Evolutionary conservation across 2,329 filamentous ascomycete genomes (phyloP), one percentile per base, ranked within the genome.

Genomic region (Hortaea werneckii): DNA sequence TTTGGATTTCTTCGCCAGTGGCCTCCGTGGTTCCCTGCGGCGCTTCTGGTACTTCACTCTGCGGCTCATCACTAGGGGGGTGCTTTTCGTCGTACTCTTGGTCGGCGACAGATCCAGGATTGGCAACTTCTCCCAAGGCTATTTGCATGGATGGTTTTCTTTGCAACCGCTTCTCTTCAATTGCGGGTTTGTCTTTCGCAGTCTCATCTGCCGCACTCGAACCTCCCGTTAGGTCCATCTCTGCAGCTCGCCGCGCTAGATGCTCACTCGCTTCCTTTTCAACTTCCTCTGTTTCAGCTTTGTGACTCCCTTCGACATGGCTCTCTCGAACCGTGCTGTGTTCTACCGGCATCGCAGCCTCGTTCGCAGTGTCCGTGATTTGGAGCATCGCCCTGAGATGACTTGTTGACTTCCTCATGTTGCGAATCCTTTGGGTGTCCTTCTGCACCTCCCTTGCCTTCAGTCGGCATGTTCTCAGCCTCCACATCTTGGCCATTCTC

Each of bases 1-100:
- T 94, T 67, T 95, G 87, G 49, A 98, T 95, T 68, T 98, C 92
- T 43, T 79, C 80, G 42, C 78, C 77, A 41, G 60, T 62, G 4
- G 54, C 53, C 38, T 68, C 66, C 1, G 59, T 58, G 1, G 50
- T 51, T 5, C 60, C 63, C 37, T 65, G 57, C 9, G 64, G 59
- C 13, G 62, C 64, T 42, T 88, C 81, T 20, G 78, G 76, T 26
- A 60, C 30, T 29, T 62, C 60, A 30, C 46, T 44, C 12, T 44
- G 38, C 5, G 50, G 40, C 12, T 59, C 57, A 29, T 60, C 61
- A 29, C 49, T 48, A 10, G 52, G 51, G 29, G 53, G 40, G 28
- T 58, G 57, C 45, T 63, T 60, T 48, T 62, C 59, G 41, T 62
- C 57, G 42, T 56, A 58, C 37, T 58, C 57, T 3, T 43, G 43